Conservation (phyloP, 176 grass and related monocot genomes). For the Ensete glaucum region DNA sequence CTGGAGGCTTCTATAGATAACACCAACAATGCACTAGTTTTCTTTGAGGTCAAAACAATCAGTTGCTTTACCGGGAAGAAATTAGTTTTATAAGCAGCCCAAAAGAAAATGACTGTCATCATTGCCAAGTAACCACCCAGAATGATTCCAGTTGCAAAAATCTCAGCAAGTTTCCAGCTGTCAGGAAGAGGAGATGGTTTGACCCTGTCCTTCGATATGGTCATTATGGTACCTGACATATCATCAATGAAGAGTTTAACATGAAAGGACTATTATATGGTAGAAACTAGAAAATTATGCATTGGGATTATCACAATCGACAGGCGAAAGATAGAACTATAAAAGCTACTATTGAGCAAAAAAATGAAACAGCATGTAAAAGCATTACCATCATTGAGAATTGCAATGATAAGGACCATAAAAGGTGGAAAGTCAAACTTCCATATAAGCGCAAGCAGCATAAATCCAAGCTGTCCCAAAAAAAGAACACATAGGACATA, state of each 20-base stretch:
- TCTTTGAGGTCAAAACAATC: not conserved
- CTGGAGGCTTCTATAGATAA: too few species aligned
- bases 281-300: not conserved
- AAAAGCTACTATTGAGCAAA: not conserved
- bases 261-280: conserved; percentile 33
- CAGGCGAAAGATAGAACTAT: too few species aligned
- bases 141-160: conserved; percentile 76
- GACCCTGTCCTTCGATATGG: conserved; percentile 91
- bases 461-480: conserved; percentile 68
- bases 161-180: conserved; percentile 88
- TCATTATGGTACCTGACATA: conserved; percentile 77
- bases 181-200: conserved; percentile 76
- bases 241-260: not conserved
- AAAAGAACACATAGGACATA: not conserved
- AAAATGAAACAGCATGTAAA: not conserved
- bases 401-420: conserved; percentile 93
- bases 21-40: not conserved
- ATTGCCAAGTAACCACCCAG: conserved; percentile 72
- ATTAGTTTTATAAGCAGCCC: conserved; percentile 74
- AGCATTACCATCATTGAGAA: conserved; percentile 79
- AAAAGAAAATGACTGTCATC: conserved; percentile 99
- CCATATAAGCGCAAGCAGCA: conserved; percentile 89
- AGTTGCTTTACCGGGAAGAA: conserved; percentile 58
- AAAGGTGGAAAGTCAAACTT: conserved; percentile 85
- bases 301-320: too few species aligned